Evolutionary conservation across 2,329 filamentous ascomycete species (phyloP), one percentile per base, ranked within the genome.

Genomic region (Penicillium paneum): DNA sequence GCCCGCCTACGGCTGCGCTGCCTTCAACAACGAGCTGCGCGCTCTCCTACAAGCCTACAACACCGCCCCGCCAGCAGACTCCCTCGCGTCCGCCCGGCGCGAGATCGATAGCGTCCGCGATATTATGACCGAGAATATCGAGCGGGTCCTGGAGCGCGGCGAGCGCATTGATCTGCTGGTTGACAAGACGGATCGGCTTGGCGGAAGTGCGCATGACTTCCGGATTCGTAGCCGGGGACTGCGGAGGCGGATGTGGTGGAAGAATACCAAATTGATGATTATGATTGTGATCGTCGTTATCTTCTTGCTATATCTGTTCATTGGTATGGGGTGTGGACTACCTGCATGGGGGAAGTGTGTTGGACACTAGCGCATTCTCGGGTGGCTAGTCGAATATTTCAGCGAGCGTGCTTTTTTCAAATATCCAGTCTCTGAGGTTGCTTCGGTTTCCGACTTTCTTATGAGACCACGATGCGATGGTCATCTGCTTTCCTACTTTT

Each of bases 201-300:
- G 93, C 13, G 90, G 90, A 28, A 94, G 86, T 71, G 91, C 94
- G 49, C 81, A 87, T 65, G 94, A 99, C 71, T 99, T 99, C 71
- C 81, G 94, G 49, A 87, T 97, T 17, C 82, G 93, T 63, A 95
- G 89, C 71, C 80, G 91, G 26, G 91, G 91, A 1, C 74, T 99
- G 65, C 89, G 94, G 78, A 83, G 95, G 69, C 83, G 88, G 75
- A 97, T 99, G 94, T 99, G 94, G 94, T 97, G 93, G 93, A 97
- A 97, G 86, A 97, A 99, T 73, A 83, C 96, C 42, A 95, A 95
- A 78, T 76, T 99, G 64, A 96, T 97, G 91, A 87, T 84, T 7
- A 74, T 99, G 64, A 68, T 97, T 41, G 90, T 92, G 1, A 75
- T 94, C 31, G 79, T 81, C 29, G 68, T 81, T 21, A 72, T 90